Evolutionary conservation across 352 stramenopile species (phyloP).

Genomic region (Phytopythium chamaehyphon): DNA sequence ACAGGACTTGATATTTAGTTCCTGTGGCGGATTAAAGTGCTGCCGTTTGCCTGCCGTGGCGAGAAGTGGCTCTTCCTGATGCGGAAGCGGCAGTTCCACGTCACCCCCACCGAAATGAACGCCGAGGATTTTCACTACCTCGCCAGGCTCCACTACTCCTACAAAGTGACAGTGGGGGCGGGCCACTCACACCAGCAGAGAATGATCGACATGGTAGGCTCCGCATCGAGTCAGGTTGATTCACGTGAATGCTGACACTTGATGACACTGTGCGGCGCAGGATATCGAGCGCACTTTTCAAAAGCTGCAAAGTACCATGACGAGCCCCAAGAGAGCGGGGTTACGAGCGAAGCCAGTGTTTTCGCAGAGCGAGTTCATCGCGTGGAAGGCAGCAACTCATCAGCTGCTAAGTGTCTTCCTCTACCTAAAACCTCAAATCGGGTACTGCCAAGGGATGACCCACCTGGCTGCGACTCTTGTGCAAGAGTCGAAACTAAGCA

Average conservation of each 20-base stretch:
- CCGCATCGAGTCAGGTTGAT: neutral
- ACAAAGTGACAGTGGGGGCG: constrained; percentile 7
- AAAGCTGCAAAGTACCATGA: constrained; percentile 22
- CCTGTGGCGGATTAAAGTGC: constrained; percentile 43
- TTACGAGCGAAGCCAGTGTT: constrained; percentile 21
- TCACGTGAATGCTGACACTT: neutral
- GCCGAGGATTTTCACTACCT: constrained; percentile 33
- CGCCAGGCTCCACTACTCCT: constrained; percentile 3
- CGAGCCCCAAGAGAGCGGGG: constrained; percentile 13
- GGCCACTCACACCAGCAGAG: constrained; percentile 25
- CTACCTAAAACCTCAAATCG: constrained; percentile 46
- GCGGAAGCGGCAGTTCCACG: constrained; percentile 26
- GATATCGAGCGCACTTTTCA: constrained; percentile 48
- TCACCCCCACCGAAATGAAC: constrained; percentile 23
- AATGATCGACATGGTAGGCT: constrained; percentile 31
- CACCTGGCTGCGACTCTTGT: constrained; percentile 32
- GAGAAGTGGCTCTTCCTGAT: constrained; percentile 50
- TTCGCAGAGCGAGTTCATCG: constrained; percentile 24
- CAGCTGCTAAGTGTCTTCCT: constrained; percentile 38
- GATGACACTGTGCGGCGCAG: constrained; percentile 6
- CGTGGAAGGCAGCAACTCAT: constrained; percentile 34
- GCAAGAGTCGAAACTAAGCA: constrained; percentile 45
- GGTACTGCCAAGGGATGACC: constrained; percentile 57
- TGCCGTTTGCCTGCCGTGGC: constrained; percentile 36
- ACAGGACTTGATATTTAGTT: constrained; percentile 11